Conservation (phyloP, 2,329 filamentous ascomycete genomes). For the Aspergillus flavus region DNA sequence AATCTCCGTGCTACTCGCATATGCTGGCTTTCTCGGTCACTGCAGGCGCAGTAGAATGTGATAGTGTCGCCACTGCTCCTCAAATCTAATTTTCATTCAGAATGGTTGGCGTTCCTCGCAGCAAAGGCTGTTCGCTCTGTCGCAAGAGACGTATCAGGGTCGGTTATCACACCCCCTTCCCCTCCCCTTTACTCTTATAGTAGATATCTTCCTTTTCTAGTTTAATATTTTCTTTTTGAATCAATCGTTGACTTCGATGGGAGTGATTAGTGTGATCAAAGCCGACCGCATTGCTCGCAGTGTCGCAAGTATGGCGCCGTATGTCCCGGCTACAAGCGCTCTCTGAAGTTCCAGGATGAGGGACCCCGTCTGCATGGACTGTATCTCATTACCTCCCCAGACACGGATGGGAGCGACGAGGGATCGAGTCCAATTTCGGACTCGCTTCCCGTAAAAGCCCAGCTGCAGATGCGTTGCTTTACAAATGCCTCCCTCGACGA, state of each 20-base stretch:
- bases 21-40: background rate
- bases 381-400: slow-evolving; percentile 21
- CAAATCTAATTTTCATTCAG: background rate
- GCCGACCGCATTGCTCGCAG: slow-evolving; percentile 32
- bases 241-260: background rate
- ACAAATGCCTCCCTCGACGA: slow-evolving; percentile 23
- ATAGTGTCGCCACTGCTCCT: background rate
- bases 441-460: background rate
- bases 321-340: slow-evolving; percentile 33
- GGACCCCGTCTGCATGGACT: slow-evolving; percentile 30
- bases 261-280: slow-evolving; percentile 27
- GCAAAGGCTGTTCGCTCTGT: slow-evolving; percentile 40
- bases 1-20: background rate
- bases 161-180: background rate
- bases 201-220: background rate
- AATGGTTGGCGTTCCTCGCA: slow-evolving; percentile 41
- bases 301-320: slow-evolving; percentile 35
- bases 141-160: slow-evolving; percentile 37
- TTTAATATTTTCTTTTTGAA: background rate
- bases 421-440: background rate
- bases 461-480: background rate
- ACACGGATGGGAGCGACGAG: background rate
- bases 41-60: background rate
- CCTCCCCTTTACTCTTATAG: background rate
- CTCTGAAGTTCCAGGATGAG: slow-evolving; percentile 39